phyloP scores from a whole-genome alignment of 2,329 filamentous ascomycete species.

The Penicillium paneum region DNA sequence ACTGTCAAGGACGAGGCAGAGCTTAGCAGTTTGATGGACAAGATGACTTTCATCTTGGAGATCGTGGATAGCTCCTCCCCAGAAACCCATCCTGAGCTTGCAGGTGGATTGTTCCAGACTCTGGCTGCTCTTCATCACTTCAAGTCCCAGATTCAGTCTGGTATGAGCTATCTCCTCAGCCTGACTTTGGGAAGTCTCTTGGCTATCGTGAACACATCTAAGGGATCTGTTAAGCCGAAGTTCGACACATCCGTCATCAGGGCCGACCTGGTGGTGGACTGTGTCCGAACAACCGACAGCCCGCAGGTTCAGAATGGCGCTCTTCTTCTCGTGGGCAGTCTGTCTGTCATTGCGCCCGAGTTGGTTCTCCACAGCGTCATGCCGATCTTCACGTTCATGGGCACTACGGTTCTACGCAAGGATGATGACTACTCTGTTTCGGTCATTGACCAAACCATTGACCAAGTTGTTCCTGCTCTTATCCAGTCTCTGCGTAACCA shows the following conservation, averaged over 20 bases:
- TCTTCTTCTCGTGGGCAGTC: constrained; percentile 77
- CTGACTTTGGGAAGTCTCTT: constrained; percentile 77
- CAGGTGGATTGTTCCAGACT: constrained; percentile 75
- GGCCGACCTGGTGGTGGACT: constrained; percentile 88
- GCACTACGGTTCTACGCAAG: constrained; percentile 82
- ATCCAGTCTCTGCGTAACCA: constrained; percentile 77
- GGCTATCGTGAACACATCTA: constrained; percentile 76
- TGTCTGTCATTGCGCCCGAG: constrained; percentile 85
- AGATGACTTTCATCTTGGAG: constrained; percentile 83
- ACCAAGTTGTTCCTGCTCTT: constrained; percentile 86
- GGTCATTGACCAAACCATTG: constrained; percentile 90
- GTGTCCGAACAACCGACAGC: constrained; percentile 85
- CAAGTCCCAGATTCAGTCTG: constrained; percentile 74
- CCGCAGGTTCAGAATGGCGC: constrained; percentile 93
- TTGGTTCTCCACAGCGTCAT: constrained; percentile 94
- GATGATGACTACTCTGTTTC: constrained; percentile 96
- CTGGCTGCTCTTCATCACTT: constrained; percentile 86
- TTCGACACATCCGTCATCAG: constrained; percentile 78
- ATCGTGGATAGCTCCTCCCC: constrained; percentile 78
- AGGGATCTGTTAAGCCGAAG: constrained; percentile 45
- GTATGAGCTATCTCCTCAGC: constrained; percentile 85
- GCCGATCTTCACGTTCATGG: constrained; percentile 99
- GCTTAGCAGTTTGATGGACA: constrained; percentile 65
- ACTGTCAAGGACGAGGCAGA: constrained; percentile 63
- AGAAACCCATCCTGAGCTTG: constrained; percentile 68